These are phyloP conservation scores for Malus hybrid DNA, from an alignment of 331 rosid genomes.

Conservation along the genomic window DNA sequence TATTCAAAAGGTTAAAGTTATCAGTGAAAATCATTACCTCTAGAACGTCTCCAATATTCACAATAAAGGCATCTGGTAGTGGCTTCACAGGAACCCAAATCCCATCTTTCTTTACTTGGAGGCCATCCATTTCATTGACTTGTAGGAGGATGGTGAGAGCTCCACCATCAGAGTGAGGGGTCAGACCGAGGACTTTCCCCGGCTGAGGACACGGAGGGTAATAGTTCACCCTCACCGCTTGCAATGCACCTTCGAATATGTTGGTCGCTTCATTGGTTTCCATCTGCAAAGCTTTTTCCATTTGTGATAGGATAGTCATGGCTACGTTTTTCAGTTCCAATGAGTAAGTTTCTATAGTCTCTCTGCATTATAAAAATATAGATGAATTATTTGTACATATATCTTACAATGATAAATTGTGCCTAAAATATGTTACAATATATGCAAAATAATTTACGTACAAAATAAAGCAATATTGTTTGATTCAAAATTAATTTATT, in stretches of 20 bases:
- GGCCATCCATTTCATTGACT: constrained; percentile 20
- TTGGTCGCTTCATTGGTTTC: constrained; percentile 1
- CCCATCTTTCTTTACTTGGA: constrained; percentile 25
- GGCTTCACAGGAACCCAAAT: constrained; percentile 26
- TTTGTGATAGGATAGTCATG: background rate
- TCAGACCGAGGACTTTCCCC: background rate
- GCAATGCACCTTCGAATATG: constrained; percentile 6
- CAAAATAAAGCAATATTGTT: no score
- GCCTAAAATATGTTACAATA: no score
- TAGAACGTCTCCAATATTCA: background rate
- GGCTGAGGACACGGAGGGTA: constrained; percentile 23
- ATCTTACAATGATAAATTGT: no score
- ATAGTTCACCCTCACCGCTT: constrained; percentile 18
- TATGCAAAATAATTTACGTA: no score
- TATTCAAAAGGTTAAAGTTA: background rate
- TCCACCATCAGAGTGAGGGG: constrained; percentile 16
- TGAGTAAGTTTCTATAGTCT: constrained; percentile 12
- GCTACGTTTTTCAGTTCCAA: constrained; percentile 3
- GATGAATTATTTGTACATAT: no score
- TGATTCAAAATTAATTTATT: no score
- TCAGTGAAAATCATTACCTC: background rate
- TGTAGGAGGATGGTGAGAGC: constrained; percentile 24
- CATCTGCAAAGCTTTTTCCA: background rate
- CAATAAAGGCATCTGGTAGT: constrained; percentile 21
- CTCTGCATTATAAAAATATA: constrained; percentile 3